Evolutionary conservation across 2,329 filamentous ascomycete genomes (phyloP), one percentile per base, ranked within the genome.

Genomic region (Emericellopsis cladophorae): DNA sequence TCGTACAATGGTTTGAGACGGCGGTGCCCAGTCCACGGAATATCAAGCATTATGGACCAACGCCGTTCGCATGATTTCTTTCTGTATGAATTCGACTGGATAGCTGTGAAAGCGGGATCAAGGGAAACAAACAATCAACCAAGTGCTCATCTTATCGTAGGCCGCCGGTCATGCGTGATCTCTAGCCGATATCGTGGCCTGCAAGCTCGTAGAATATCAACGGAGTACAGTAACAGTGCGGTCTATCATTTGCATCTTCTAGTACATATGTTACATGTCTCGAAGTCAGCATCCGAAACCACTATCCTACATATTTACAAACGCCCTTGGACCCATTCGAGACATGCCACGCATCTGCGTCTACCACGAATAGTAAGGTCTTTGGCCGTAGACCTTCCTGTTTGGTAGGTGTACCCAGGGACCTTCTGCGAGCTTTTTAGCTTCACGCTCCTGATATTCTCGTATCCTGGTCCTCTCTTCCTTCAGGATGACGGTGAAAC

Each of bases 321-420:
- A 21, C 16, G 10, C 14, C 16, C 9, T 9, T 10, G 14, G n/a
- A 14, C 14, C 26, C n/a, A n/a, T 31, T 10, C 5, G 7, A 31
- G 10, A 22, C 26, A 12, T 11, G 9, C 4, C 8, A 9, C 11
- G 7, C 22, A 5, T 21, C 26, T 37, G 18, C 12, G 15, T 53
- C 51, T 81, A 96, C 90, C 90, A 98, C 45, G 84, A 78, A 62
- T 93, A 93, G 60, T 92, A 93, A 56, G 87, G 90, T 51, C 84
- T 76, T 67, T 95, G 89, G 31, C 80, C 80, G 46, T 81, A 81
- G 42, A 98, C 72, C 7, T 83, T 84, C 46, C 89, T 78, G 60
- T 95, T 86, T 7, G 90, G 90, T 40, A 96, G 66, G 52, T 89
- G 86, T 11, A 84, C 75, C 90, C 90, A 95, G 14, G 90, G 78